A percentile compares a stretch with the other conserved stretches of the same genome.
These are phyloP conservation scores for Logfia minima DNA, from an alignment of 129 eudicot genomes.

Conservation along the genomic window DNA sequence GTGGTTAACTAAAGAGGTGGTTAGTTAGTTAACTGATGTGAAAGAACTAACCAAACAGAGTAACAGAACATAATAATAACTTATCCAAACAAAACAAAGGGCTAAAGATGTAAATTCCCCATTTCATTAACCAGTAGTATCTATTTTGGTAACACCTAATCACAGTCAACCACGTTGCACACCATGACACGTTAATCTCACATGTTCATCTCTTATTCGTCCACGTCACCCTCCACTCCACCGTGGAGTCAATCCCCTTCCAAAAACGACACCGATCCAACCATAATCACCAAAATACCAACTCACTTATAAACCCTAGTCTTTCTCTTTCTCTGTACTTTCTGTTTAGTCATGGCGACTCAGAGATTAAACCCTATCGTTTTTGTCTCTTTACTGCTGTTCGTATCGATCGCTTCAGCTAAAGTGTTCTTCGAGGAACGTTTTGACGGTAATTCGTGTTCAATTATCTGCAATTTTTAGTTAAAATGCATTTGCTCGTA, in stretches of 20 bases:
- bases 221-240: constrained; percentile 36
- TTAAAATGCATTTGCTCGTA: not conserved
- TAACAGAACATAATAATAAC: too few relatives aligned
- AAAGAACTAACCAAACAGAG: too few relatives aligned
- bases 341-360: constrained; percentile 55
- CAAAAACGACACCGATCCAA: constrained; percentile 7
- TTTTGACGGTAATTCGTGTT: constrained; percentile 53
- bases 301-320: constrained; percentile 30
- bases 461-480: not conserved
- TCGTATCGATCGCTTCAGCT: constrained; percentile 60
- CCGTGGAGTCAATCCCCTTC: not conserved
- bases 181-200: constrained; percentile 42
- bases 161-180: constrained; percentile 38
- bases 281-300: constrained; percentile 23
- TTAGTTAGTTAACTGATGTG: too few relatives aligned
- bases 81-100: too few relatives aligned
- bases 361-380: constrained; percentile 46
- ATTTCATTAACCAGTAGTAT: not conserved
- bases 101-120: too few relatives aligned
- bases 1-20: too few relatives aligned
- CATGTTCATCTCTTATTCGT: constrained; percentile 39
- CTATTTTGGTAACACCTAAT: constrained; percentile 44
- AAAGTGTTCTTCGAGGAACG: constrained; percentile 87
- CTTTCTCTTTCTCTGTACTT: constrained; percentile 3
- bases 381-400: constrained; percentile 37